These are phyloP conservation scores for Harringtonia aguacate DNA, from an alignment of 2,329 filamentous ascomycete species.

Conservation along the genomic window DNA sequence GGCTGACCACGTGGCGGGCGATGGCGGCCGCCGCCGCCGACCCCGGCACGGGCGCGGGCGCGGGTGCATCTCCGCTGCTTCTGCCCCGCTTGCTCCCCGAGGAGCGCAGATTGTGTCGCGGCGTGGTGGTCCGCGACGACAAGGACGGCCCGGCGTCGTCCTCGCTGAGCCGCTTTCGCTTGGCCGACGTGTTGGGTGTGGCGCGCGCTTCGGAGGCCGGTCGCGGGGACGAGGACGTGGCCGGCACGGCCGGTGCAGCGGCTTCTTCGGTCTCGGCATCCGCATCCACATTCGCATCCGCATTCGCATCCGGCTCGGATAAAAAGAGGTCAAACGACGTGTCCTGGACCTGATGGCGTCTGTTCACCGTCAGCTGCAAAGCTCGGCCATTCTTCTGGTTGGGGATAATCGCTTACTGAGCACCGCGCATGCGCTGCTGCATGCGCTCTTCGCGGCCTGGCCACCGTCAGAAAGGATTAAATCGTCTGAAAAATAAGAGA, in stretches of 20 bases:
- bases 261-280: conserved; percentile 6
- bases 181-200: conserved; percentile 37
- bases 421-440: conserved; percentile 54
- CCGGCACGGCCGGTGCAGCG: background rate
- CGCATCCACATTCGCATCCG: too few relatives aligned
- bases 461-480: background rate
- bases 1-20: background rate
- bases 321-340: conserved; percentile 47
- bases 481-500: background rate
- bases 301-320: background rate
- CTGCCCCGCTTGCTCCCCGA: too few relatives aligned
- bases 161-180: conserved; percentile 28
- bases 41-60: too few relatives aligned
- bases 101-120: background rate
- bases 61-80: too few relatives aligned
- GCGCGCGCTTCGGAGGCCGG: conserved; percentile 15
- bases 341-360: conserved; percentile 46
- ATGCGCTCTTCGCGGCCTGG: conserved; percentile 50
- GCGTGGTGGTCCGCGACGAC: background rate
- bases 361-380: conserved; percentile 16
- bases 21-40: too few relatives aligned
- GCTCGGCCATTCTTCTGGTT: too few relatives aligned
- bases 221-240: background rate
- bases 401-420: conserved; percentile 47
- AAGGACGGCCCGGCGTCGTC: background rate